Base-by-base conservation (phyloP, 768 basidiomycete genomes). In the Exsudoporus frostii region DNA sequence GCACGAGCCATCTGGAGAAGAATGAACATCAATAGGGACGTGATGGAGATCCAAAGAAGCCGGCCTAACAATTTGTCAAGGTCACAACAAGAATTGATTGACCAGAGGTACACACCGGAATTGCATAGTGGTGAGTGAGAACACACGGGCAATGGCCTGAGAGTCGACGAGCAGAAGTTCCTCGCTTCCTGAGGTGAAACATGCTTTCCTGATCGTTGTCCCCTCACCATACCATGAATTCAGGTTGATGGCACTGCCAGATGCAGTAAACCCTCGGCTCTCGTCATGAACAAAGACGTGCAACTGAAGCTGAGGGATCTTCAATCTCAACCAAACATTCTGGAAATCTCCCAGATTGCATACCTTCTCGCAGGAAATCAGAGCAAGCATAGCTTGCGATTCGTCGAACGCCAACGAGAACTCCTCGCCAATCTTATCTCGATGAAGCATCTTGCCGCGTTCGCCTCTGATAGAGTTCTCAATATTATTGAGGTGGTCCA, bases 1-100 rank as follows among this genome's bases (percentile, higher is more conserved):
- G 57, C 81, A 83, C 7, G 81, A 73, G 0, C 81, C 81, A 42
- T 84, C 83, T 9, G 82, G 80, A 5, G 82, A 74, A 10, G 81
- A 75, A 57, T 67, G 67, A 17, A 77, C 65, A 7, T 65, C 58
- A 0, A 42, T 51, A 0, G 79, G 79, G 13, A 64, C 34, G 13
- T 51, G 54, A 7, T 62, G 57, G 9, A 83, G 67, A 38, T 75
- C 68, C 27, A 82, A 55, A 1, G 75, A 69, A 2, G 81, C 78
- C 2, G 79, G 77, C 27, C 81, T 82, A 39, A 9, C 7, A 51
- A 32, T 15, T 15, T 36, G 20, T 44, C 47, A 50, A 48, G 19
- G 5, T 44, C 25, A 10, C 7, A 20, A 4, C 5, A 22, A 20
- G 20, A 15, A 27, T 7, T 5, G 8, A 36, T 22, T 19, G 5